Conservation (phyloP, 768 basidiomycete genomes). For the Suillus placidus region DNA sequence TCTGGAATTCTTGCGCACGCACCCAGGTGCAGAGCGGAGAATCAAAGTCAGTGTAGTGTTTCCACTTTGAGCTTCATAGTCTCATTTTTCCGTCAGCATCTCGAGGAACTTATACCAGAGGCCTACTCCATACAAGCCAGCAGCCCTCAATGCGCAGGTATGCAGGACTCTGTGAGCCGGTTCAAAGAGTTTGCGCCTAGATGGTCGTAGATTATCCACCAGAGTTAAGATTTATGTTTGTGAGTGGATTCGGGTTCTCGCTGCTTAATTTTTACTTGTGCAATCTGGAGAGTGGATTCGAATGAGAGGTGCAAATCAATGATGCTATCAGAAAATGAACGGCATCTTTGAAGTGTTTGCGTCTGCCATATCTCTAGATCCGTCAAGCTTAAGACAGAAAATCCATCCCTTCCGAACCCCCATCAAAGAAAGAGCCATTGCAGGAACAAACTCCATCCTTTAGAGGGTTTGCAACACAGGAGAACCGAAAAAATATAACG, state of each 20-base stretch:
- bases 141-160: conserved; percentile 55
- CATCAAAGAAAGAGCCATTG: background rate
- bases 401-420: background rate
- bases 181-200: conserved; percentile 17
- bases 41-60: conserved; percentile 55
- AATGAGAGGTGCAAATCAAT: background rate
- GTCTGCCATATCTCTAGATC: background rate
- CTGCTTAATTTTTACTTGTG: background rate
- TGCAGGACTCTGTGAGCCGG: conserved; percentile 37
- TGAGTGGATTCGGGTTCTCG: background rate
- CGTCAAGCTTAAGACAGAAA: background rate
- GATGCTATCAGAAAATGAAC: background rate
- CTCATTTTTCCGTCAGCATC: conserved; percentile 36
- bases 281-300: background rate
- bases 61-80: background rate
- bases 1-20: conserved; percentile 75
- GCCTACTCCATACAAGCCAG: conserved; percentile 56
- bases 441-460: too few species aligned
- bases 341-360: background rate
- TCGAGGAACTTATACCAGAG: conserved; percentile 58
- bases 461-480: too few species aligned
- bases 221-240: background rate
- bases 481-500: too few species aligned
- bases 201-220: conserved; percentile 3
- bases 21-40: conserved; percentile 74